A percentile compares a stretch with the other conserved stretches of the same genome.
Evolutionary conservation across 2,329 filamentous ascomycete species (phyloP).

Genomic region (Aspergillus pseudonomiae): DNA sequence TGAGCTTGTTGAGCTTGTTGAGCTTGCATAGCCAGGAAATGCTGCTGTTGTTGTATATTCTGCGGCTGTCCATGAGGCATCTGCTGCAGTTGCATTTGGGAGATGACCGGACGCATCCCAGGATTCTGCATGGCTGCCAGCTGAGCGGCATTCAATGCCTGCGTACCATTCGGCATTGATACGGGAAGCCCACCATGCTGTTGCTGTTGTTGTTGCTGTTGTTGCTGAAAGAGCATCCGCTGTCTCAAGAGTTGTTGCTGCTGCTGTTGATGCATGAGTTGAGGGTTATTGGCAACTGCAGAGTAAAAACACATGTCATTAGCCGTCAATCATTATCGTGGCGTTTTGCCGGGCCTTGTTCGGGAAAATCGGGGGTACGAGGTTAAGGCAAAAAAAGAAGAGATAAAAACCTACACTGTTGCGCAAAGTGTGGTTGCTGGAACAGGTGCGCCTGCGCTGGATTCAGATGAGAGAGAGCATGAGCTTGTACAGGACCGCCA

Average conservation of each 20-base stretch:
- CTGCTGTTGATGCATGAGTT: conserved; percentile 50
- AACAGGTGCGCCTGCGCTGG: conserved; percentile 59
- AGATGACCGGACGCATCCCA: conserved; percentile 42
- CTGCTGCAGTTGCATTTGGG: conserved; percentile 46
- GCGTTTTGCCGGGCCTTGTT: not conserved
- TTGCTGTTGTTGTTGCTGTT: conserved; percentile 39
- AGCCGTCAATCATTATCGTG: not conserved
- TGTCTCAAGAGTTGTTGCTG: conserved; percentile 39
- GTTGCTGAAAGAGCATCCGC: conserved; percentile 35
- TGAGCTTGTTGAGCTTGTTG: conserved; percentile 33
- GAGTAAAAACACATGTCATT: conserved; percentile 2
- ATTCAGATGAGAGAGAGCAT: conserved; percentile 63
- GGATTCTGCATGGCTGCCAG: conserved; percentile 49
- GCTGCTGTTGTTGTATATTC: conserved; percentile 45
- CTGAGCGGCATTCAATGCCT: conserved; percentile 45
- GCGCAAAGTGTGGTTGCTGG: conserved; percentile 50
- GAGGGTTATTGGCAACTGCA: conserved; percentile 46
- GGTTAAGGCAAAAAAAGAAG: not conserved
- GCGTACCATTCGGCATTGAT: conserved; percentile 45
- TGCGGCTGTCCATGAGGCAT: conserved; percentile 45
- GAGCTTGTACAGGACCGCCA: conserved; percentile 55
- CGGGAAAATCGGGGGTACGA: not conserved
- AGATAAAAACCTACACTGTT: conserved; percentile 41
- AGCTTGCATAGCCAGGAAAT: conserved; percentile 38
- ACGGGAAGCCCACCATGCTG: conserved; percentile 41